phyloP scores from a whole-genome alignment of 345 rosid species.

The Bruguiera parviflora region DNA sequence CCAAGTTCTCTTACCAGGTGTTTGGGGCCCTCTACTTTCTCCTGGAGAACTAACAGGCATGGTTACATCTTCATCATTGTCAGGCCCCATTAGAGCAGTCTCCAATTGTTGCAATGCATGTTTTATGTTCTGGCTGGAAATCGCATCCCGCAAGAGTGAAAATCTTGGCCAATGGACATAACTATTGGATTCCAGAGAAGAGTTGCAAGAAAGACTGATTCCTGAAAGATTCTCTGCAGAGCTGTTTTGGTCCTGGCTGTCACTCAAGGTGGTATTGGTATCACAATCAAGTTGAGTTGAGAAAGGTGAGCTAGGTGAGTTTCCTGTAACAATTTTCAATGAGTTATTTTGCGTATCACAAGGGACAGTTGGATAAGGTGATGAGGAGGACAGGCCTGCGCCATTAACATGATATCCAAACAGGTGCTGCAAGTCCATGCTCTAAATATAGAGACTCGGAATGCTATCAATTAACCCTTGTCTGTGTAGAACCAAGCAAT shows the following conservation, averaged over 20 bases:
- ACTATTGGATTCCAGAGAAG: constrained; percentile 36
- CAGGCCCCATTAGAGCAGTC: constrained; percentile 51
- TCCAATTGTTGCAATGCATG: constrained; percentile 42
- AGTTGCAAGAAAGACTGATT: constrained; percentile 48
- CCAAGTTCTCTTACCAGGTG: constrained; percentile 33
- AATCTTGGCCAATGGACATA: constrained; percentile 37
- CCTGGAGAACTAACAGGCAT: constrained; percentile 16
- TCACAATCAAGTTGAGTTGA: constrained; percentile 39
- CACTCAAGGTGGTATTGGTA: constrained; percentile 38
- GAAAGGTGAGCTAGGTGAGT: constrained; percentile 48
- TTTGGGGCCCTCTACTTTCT: constrained; percentile 24
- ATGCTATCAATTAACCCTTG: too few species aligned
- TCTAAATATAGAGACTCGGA: constrained; percentile 6
- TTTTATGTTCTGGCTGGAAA: constrained; percentile 34
- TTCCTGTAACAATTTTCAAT: constrained; percentile 33
- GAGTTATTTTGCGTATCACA: constrained; percentile 36
- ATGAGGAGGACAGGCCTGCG: constrained; percentile 39
- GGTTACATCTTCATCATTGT: constrained; percentile 33
- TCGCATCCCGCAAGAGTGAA: constrained; percentile 27
- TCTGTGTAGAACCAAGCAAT: not conserved
- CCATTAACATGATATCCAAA: constrained; percentile 38
- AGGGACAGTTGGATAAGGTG: constrained; percentile 34
- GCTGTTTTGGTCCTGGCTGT: constrained; percentile 48
- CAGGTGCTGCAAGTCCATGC: constrained; percentile 47
- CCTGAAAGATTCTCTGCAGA: constrained; percentile 44